phyloP scores from a whole-genome alignment of 2,329 filamentous ascomycete species.

The Aspergillus costaricaensis region DNA sequence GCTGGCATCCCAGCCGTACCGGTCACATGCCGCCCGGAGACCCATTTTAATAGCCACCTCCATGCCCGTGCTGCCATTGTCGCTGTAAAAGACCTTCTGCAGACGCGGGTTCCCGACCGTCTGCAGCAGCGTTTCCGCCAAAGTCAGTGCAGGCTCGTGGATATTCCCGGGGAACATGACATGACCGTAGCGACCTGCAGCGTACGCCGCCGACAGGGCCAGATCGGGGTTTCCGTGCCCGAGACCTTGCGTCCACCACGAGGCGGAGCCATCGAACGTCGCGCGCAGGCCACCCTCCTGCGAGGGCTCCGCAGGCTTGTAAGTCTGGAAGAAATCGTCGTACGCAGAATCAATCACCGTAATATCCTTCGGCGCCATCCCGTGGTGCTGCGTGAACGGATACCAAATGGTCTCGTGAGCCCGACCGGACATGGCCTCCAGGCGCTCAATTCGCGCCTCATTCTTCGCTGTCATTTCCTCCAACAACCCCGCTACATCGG shows the following conservation, averaged over 20 bases:
- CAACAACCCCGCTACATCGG: conserved; percentile 50
- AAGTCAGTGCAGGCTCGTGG: conserved; percentile 72
- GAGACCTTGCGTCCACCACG: conserved; percentile 89
- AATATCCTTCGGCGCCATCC: conserved; percentile 63
- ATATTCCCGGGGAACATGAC: conserved; percentile 83
- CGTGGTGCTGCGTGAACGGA: conserved; percentile 79
- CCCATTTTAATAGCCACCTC: conserved; percentile 88
- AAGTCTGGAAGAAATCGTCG: conserved; percentile 74
- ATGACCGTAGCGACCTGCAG: conserved; percentile 80
- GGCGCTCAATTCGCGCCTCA: conserved; percentile 54
- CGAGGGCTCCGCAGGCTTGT: conserved; percentile 28
- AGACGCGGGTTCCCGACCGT: conserved; percentile 66
- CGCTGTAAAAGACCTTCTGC: conserved; percentile 74
- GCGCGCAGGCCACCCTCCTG: conserved; percentile 54
- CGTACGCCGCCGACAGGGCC: conserved; percentile 74
- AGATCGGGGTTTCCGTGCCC: conserved; percentile 75
- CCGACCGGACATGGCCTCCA: conserved; percentile 63
- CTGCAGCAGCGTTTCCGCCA: conserved; percentile 66
- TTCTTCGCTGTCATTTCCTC: conserved; percentile 58
- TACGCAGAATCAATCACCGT: conserved; percentile 77
- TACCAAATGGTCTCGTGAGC: conserved; percentile 76
- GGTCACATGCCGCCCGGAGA: conserved; percentile 65
- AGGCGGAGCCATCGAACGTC: conserved; percentile 80
- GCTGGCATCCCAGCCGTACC: conserved; percentile 66
- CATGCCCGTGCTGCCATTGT: conserved; percentile 80